phyloP scores from a whole-genome alignment of 768 basidiomycete species.

The Symmetrospora coprosmae region DNA sequence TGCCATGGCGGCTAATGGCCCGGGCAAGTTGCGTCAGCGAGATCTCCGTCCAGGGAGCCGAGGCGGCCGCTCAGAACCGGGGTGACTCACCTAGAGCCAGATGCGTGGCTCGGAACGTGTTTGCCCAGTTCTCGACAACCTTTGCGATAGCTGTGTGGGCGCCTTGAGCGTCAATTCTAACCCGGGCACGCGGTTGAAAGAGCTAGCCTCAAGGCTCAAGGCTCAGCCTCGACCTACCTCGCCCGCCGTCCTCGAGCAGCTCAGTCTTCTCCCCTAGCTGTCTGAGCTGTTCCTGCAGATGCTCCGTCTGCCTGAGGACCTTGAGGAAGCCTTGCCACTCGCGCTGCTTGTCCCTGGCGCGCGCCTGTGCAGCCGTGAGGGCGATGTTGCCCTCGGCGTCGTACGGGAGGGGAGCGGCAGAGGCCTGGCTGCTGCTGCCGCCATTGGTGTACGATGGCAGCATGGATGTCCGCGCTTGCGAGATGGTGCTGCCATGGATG shows the following conservation, averaged over 20 bases:
- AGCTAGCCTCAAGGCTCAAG: too few species aligned
- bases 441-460: too few species aligned
- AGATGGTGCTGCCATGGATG: too few species aligned
- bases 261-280: constrained; percentile 22
- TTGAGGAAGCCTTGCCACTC: constrained; percentile 25
- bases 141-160: constrained; percentile 23
- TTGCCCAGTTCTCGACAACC: constrained; percentile 32
- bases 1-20: not conserved
- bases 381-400: not conserved
- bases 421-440: too few species aligned
- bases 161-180: not conserved
- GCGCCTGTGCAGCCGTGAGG: constrained; percentile 7
- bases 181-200: not conserved
- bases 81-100: constrained; percentile 25
- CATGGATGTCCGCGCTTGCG: too few species aligned
- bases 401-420: too few species aligned
- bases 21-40: not conserved
- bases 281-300: constrained; percentile 12
- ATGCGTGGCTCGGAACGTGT: constrained; percentile 29
- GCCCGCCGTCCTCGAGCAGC: constrained; percentile 23
- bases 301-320: constrained; percentile 14
- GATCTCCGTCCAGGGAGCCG: not conserved
- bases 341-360: constrained; percentile 28
- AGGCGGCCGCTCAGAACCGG: not conserved
- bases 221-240: constrained; percentile 26